These are phyloP conservation scores for Thalassiosira hispida DNA, from an alignment of 352 stramenopile species.

Conservation along the genomic window DNA sequence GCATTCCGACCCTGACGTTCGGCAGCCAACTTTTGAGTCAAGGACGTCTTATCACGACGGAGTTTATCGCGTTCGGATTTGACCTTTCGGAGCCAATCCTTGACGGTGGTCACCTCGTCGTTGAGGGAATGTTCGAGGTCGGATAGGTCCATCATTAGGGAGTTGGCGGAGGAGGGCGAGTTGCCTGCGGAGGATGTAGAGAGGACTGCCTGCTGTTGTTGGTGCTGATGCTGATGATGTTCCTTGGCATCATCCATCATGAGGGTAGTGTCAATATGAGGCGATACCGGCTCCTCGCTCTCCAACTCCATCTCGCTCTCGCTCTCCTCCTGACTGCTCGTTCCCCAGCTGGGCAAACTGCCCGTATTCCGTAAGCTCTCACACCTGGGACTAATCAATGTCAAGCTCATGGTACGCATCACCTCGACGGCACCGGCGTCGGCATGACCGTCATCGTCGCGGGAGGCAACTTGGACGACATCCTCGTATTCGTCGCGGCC, in stretches of 20 bases:
- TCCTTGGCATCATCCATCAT: background rate
- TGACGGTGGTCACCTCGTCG: constrained; percentile 26
- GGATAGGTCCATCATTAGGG: constrained; percentile 31
- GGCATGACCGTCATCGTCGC: constrained; percentile 12
- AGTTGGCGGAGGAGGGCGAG: constrained; percentile 8
- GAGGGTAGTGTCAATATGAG: constrained; percentile 18
- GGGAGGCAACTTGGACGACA: constrained; percentile 18
- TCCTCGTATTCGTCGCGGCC: constrained; percentile 20
- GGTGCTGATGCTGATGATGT: constrained; percentile 5
- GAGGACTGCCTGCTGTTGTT: background rate
- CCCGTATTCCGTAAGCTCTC: background rate
- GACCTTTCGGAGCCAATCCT: constrained; percentile 16
- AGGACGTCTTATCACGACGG: background rate
- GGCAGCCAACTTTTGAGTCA: background rate
- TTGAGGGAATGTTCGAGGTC: constrained; percentile 34
- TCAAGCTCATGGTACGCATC: constrained; percentile 1
- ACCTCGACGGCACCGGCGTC: constrained; percentile 8
- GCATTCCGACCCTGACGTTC: background rate
- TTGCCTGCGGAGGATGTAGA: background rate
- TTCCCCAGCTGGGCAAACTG: background rate
- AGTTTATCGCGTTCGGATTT: constrained; percentile 17
- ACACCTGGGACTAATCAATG: background rate
- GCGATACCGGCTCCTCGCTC: constrained; percentile 3
- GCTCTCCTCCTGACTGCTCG: background rate
- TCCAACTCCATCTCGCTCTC: constrained; percentile 22